Base-by-base conservation (phyloP, 2,329 filamentous ascomycete species). In the Exophiala lecanii-corni region DNA sequence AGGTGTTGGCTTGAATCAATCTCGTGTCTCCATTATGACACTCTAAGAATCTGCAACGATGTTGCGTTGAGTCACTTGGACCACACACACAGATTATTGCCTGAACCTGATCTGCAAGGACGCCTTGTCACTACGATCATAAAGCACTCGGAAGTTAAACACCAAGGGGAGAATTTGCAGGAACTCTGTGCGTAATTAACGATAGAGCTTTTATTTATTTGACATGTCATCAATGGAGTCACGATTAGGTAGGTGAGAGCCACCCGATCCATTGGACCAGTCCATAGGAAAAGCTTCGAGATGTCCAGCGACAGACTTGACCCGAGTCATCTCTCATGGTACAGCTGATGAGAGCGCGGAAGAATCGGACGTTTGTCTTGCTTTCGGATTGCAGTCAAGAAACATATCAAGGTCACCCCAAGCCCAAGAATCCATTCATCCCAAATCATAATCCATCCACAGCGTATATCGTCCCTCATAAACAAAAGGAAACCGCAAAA, bases 401-500 rank as follows among this genome's bases (percentile, higher is more conserved):
- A 31, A 39, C 43, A 46, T 43, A 13, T 42, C 30, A 18, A 49
- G 30, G 36, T 35, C 35, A 6, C 39, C 42, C 39, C 18, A 37
- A 39, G 39, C 36, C 40, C 45, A 40, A 34, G 44, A 49, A 42
- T 39, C 36, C 19, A 42, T 45, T 51, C 42, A 17, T 37, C 41
- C 46, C 43, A 35, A 40, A 51, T 53, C 50, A 45, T 51, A 40
- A 46, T 50, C 47, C 50, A 45, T 53, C 50, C 44, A 41, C 45
- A 43, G 23, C 48, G 34, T 53, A 47, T 50, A 53, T 53, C 50
- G 37, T 50, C 47, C 41, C 44, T 50, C 50, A 46, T 53, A 49
- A 47, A 50, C 41, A 50, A 36, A 42, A 45, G 33, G 35, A 44
- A 45, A 48, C 18, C 39, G 23, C 45, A 37, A 25, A 45, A n/a